Percentiles rank a stretch among this genome's conserved stretches.
phyloP scores from a whole-genome alignment of 495 filamentous ascomycete species.

The Penicillium arizonense region DNA sequence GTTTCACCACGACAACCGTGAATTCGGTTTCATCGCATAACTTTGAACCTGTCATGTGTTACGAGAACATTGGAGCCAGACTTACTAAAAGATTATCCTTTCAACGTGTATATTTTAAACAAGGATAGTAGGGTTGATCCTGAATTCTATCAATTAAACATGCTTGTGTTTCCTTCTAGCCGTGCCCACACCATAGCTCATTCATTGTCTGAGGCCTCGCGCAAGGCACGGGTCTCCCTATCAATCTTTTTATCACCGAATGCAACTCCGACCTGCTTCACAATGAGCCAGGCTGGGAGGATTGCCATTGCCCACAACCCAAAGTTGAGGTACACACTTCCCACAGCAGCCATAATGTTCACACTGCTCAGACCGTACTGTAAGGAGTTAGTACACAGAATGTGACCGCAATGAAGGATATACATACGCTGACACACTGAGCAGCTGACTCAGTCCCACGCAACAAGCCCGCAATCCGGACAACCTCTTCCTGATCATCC shows the following conservation, averaged over 20 bases:
- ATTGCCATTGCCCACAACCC: constrained; percentile 57
- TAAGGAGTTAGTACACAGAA: constrained; percentile 5
- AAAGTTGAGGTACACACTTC: constrained; percentile 62
- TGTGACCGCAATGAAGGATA: not conserved
- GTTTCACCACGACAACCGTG: constrained; percentile 79
- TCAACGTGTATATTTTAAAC: constrained; percentile 7
- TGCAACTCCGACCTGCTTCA: constrained; percentile 48
- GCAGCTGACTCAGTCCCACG: constrained; percentile 62
- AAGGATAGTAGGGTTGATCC: not conserved
- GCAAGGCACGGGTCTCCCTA: constrained; percentile 23
- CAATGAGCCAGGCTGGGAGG: constrained; percentile 57
- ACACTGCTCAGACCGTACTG: constrained; percentile 57
- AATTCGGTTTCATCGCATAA: constrained; percentile 32
- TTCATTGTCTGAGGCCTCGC: constrained; percentile 10
- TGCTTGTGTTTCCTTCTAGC: no score
- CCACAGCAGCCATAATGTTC: constrained; percentile 56
- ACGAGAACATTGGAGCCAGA: not conserved
- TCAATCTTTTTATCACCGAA: constrained; percentile 37
- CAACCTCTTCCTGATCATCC: constrained; percentile 51
- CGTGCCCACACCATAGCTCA: not conserved
- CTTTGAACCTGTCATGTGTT: not conserved
- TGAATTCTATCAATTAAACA: not conserved
- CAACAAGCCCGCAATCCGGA: constrained; percentile 59
- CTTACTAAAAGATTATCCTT: not conserved
- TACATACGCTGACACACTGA: constrained; percentile 54